Evolutionary conservation across 306 rosid species (phyloP).

Genomic region (Malus fusca): DNA sequence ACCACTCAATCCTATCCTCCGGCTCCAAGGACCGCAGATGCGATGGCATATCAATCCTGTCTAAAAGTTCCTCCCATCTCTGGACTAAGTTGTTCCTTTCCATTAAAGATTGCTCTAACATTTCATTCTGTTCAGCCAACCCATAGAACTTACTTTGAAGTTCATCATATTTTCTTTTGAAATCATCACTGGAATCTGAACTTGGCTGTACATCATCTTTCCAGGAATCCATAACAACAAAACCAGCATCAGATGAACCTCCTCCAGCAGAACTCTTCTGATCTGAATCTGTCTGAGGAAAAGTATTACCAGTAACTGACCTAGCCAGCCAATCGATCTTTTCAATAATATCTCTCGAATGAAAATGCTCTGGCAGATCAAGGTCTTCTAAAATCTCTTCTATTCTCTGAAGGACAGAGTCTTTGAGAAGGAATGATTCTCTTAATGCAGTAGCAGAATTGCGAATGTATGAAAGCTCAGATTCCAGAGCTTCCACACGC

Average conservation of each 20-base stretch:
- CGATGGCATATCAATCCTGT: slow-evolving; percentile 73
- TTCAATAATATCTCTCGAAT: slow-evolving; percentile 79
- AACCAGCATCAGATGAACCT: slow-evolving; percentile 73
- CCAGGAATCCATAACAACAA: slow-evolving; percentile 64
- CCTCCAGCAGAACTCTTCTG: slow-evolving; percentile 64
- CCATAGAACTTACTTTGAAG: slow-evolving; percentile 69
- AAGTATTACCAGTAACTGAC: slow-evolving; percentile 48
- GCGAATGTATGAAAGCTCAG: slow-evolving; percentile 96
- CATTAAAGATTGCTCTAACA: slow-evolving; percentile 93
- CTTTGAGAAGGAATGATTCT: slow-evolving; percentile 97
- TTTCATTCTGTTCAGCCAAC: slow-evolving; percentile 96
- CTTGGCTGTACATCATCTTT: slow-evolving; percentile 61
- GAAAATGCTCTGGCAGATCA: slow-evolving; percentile 96
- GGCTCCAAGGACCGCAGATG: slow-evolving; percentile 74
- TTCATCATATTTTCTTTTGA: slow-evolving; percentile 63
- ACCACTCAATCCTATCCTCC: slow-evolving; percentile 77
- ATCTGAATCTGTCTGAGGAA: slow-evolving; percentile 62
- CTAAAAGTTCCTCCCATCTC: slow-evolving; percentile 87
- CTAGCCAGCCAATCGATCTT: slow-evolving; percentile 96
- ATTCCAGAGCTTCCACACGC: slow-evolving; percentile 89
- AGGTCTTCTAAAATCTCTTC: slow-evolving; percentile 93
- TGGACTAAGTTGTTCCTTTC: slow-evolving; percentile 82
- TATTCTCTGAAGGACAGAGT: slow-evolving; percentile 93
- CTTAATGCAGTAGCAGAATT: slow-evolving; percentile 91
- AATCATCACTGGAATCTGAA: slow-evolving; percentile 49